phyloP scores from a whole-genome alignment of 805 yeast genomes.

The Millerozyma acaciae region DNA sequence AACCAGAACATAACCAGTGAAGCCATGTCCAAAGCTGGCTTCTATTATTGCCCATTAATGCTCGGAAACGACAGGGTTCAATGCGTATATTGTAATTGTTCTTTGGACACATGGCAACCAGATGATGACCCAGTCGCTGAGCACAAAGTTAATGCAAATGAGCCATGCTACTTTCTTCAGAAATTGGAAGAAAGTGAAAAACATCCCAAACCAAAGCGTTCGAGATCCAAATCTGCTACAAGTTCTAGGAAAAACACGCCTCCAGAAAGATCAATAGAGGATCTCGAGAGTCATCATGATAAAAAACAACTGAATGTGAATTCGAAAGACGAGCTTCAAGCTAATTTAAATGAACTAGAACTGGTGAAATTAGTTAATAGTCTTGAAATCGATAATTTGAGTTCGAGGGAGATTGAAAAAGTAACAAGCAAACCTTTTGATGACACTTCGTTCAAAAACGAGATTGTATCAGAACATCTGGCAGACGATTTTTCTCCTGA shows the following conservation, averaged over 20 bases:
- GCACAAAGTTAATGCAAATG: conserved; percentile 34
- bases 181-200: neutral
- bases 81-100: conserved; percentile 24
- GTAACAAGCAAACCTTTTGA: no score
- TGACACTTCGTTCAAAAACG: no score
- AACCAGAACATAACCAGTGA: conserved; percentile 37
- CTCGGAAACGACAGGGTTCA: conserved; percentile 31
- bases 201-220: conserved; percentile 1
- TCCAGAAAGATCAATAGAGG: neutral
- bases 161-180: conserved; percentile 27
- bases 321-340: neutral
- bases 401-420: no score
- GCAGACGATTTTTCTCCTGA: no score
- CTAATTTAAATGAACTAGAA: no score
- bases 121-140: conserved; percentile 61
- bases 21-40: conserved; percentile 45
- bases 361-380: no score
- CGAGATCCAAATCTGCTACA: conserved; percentile 3
- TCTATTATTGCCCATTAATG: conserved; percentile 30
- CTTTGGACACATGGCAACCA: conserved; percentile 50
- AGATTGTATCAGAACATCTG: no score
- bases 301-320: neutral
- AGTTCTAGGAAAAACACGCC: no score
- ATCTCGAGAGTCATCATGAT: no score
- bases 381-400: no score